Percentiles rank a stretch among this genome's conserved stretches.
These are phyloP conservation scores for Pyrrhoderma noxium DNA, from an alignment of 1,284 basidiomycete species.

Conservation along the genomic window DNA sequence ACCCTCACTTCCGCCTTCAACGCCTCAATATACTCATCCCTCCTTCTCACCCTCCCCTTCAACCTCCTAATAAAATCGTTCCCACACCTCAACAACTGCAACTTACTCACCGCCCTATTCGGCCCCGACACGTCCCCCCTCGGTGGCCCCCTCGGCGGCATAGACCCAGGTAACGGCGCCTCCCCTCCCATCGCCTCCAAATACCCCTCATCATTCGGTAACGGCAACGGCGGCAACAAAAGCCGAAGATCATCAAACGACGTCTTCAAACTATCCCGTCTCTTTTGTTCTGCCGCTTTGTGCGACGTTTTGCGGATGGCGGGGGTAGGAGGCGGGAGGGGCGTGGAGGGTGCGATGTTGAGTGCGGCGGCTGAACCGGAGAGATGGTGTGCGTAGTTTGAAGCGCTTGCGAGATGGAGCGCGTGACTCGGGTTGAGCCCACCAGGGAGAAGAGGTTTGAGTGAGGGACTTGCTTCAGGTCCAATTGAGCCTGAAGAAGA, in stretches of 20 bases:
- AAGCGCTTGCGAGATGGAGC: conserved; percentile 22
- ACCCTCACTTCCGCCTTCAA: conserved; percentile 65
- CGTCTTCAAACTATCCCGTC: conserved; percentile 91
- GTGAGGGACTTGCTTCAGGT: conserved; percentile 31
- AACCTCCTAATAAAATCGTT: conserved; percentile 82
- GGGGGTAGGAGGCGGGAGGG: conserved; percentile 27
- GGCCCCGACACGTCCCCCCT: conserved; percentile 85
- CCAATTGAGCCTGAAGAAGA: background rate
- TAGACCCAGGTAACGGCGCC: conserved; percentile 71
- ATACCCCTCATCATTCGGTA: conserved; percentile 62
- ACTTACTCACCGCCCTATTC: conserved; percentile 92
- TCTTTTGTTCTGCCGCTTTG: conserved; percentile 96
- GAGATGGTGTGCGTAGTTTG: conserved; percentile 23
- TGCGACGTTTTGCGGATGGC: conserved; percentile 81
- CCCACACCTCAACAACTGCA: conserved; percentile 84
- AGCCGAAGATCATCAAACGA: conserved; percentile 92
- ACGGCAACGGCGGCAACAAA: conserved; percentile 82
- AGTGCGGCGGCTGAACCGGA: conserved; percentile 20
- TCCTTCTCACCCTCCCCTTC: conserved; percentile 71
- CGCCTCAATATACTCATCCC: conserved; percentile 74
- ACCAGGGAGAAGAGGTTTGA: conserved; percentile 68
- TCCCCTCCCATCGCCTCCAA: conserved; percentile 33
- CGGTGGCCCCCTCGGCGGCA: conserved; percentile 80
- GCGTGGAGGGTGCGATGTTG: conserved; percentile 21
- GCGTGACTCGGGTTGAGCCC: conserved; percentile 20